Base-by-base conservation (phyloP, 202 grass and related monocot genomes). In the Panicum virgatum region DNA sequence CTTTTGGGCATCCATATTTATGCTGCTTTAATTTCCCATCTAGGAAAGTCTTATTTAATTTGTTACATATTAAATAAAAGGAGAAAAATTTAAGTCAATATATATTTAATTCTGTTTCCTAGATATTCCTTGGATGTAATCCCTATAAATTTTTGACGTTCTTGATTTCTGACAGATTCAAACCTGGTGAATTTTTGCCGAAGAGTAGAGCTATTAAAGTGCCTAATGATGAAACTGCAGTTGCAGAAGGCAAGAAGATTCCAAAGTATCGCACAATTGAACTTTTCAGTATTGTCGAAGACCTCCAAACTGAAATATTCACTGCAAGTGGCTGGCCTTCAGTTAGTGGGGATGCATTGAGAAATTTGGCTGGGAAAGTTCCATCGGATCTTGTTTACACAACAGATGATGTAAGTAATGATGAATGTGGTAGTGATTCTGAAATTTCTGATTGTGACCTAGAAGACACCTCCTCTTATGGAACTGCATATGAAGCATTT, bases 261-360 rank as follows among this genome's bases (percentile, higher is more conserved):
- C 92, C 91, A 77, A 98, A 98, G 78, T 88, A 90, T 80, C 87
- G 82, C 53, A 86, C 89, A 42, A 93, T 98, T 80, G 68, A 88
- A 73, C 83, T 98, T 73, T 62, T 83, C 62, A 90, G 77, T 52
- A 85, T 98, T 78, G 92, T 87, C 52, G 90, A 90, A 65, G 88
- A 76, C 44, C 86, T 98, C 42, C 58, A 90, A 91, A 68, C 89
- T 53, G 92, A 98, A 66, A 37, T 86, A 72, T 93, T 86, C 71
- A 98, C 92, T 73, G 85, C 88, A 66, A 98, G 96, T 72, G 96
- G 96, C 12, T 93, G 92, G 92, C 92, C 96, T 85, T 93, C 90
- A 26, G 90, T 90, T 26, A 93, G 96, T 87, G 96, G 89, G 46
- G 80, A 81, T 72, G 86, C 86, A 57, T 80, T 98, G 69, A 98